Evolutionary conservation across 129 eudicot species (phyloP), one percentile per base, ranked within the genome.

Genomic region (Smallanthus sonchifolius): DNA sequence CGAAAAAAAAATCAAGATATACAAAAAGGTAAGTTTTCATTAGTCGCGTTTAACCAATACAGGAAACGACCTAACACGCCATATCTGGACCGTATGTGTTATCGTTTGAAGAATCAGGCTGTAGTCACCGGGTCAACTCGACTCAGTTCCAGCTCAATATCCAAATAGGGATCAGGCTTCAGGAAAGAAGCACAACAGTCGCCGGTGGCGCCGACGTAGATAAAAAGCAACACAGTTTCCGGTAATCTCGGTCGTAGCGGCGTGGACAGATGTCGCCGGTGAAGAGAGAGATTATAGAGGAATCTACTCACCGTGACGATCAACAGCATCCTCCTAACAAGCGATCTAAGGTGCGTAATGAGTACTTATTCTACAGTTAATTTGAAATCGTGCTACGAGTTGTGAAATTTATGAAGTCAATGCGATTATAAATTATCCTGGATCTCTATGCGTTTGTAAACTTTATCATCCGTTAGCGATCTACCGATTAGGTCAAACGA

Each of bases 321-420:
- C 78, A 79, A 37, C 87, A 85, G 11, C 84, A 67, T 15, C 87
- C 77, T 61, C 82, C 86, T 56, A 66, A 80, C 67, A 92, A 92
- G 86, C 87, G 98, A 60, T 82, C 85, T 66, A 92, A 86, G 87
- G 84, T 85, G 43, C 57, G 66, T 81, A 32, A 28, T 69, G 56
- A 55, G 4, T 48, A 19, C 65, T 34, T 62, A 17, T 52, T 36
- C 47, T 48, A 37, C 24, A 47, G 51, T 64, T 17, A 11, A 47
- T 11, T 44, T 19, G 15, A 9, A 16, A 10, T 71, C 11, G 28
- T 74, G 36, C 40, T 49, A 35, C 16, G 72, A 48, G 14, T 49
- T 52, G 39, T 64, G 42, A 57, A 57, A 62, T 36, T 56, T 60
- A 44, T 42, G 67, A 56, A n/a, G 39, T 67, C 16, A 5, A 19